Conservation (phyloP, 805 yeast species). For the Wickerhamomyces ciferrii region DNA sequence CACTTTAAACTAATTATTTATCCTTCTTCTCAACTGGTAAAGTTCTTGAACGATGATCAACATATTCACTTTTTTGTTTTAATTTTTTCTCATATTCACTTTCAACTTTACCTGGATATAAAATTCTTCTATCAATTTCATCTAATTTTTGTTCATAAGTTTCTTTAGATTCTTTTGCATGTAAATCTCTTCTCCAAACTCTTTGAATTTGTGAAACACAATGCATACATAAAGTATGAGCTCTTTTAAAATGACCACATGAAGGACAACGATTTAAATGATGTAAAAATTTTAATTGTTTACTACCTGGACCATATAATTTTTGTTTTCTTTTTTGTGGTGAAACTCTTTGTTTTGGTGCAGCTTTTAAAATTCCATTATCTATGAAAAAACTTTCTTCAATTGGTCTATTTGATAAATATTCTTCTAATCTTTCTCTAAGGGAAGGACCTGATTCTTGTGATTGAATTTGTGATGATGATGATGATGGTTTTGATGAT, state of each 20-base stretch:
- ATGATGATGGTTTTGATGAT: conserved; percentile 9
- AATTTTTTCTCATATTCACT: conserved; percentile 38
- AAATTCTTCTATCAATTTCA: conserved; percentile 53
- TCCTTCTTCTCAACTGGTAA: conserved; percentile 41
- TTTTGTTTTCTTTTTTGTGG: conserved; percentile 81
- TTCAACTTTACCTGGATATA: conserved; percentile 71
- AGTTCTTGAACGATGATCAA: conserved; percentile 49
- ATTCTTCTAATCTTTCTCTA: conserved; percentile 30
- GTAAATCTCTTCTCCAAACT: conserved; percentile 53
- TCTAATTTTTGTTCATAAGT: conserved; percentile 32
- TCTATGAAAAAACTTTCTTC: conserved; percentile 40
- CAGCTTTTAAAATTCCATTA: conserved; percentile 79
- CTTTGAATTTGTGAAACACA: conserved; percentile 80
- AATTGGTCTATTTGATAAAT: conserved; percentile 16
- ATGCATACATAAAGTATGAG: conserved; percentile 88
- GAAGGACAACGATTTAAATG: conserved; percentile 90
- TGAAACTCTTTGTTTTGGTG: conserved; percentile 90
- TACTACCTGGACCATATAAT: conserved; percentile 76
- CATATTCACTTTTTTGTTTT: conserved; percentile 49
- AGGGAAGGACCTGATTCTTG: neutral
- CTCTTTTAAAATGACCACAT: conserved; percentile 88
- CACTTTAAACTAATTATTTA: conserved; percentile 5
- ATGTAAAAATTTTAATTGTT: conserved; percentile 69
- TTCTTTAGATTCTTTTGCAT: conserved; percentile 19
- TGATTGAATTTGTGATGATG: neutral